phyloP scores from a whole-genome alignment of 345 rosid genomes.

The Eutrema heterophyllum region DNA sequence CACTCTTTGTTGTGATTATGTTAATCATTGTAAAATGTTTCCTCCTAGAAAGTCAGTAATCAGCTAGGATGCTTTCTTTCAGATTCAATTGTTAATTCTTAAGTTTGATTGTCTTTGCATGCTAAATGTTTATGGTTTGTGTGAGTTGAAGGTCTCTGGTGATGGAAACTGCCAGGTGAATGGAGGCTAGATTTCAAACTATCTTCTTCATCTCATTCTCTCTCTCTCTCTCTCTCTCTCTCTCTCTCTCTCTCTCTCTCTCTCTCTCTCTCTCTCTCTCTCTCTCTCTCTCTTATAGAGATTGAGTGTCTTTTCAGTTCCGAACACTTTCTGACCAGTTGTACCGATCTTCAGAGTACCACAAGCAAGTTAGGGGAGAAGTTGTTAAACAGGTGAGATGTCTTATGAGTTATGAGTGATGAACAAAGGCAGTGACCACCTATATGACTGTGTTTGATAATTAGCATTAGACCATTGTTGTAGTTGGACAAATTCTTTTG shows the following conservation, averaged over 20 bases:
- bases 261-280: too few relatives aligned
- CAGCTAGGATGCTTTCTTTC: not conserved
- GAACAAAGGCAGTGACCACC: not conserved
- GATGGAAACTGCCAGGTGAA: conserved; percentile 98
- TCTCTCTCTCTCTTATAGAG: not conserved
- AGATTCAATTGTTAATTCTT: not conserved
- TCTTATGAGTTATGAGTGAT: conserved; percentile 11
- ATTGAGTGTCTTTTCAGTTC: conserved; percentile 47
- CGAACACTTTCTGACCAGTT: conserved; percentile 95
- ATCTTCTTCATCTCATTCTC: conserved; percentile 8
- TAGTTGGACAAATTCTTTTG: not conserved
- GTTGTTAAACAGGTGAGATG: conserved; percentile 76
- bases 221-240: not conserved
- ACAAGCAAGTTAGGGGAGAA: conserved; percentile 87
- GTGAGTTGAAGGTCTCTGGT: conserved; percentile 86
- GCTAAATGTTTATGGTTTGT: conserved; percentile 69
- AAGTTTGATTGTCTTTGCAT: conserved; percentile 36
- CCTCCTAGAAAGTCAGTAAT: not conserved
- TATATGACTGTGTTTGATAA: not conserved
- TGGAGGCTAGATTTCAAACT: not conserved
- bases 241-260: too few relatives aligned
- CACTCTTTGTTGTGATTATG: conserved; percentile 1
- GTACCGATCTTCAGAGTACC: conserved; percentile 78
- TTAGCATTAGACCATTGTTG: not conserved
- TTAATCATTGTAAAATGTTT: not conserved